Conservation (phyloP, 345 rosid species). For the Pseudoturritis turrita region DNA sequence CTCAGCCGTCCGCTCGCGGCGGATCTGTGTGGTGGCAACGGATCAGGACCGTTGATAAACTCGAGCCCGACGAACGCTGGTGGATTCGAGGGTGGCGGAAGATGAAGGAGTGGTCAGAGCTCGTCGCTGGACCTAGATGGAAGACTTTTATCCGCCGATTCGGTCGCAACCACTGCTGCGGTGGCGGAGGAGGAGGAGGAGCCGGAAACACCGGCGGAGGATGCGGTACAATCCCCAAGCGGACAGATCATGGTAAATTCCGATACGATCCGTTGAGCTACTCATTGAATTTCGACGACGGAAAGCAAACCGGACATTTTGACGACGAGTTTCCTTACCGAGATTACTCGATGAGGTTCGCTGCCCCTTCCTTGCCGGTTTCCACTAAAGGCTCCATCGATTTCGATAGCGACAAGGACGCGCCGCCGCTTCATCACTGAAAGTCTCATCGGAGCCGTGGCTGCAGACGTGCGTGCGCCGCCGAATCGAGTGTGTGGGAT, state of each 20-base stretch:
- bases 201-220: neutral
- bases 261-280: conserved; percentile 76
- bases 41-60: conserved; percentile 20
- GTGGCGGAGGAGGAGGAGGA: neutral
- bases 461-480: no score
- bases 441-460: no score
- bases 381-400: conserved; percentile 39
- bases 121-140: conserved; percentile 43
- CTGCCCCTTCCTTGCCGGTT: conserved; percentile 31
- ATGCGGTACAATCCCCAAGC: neutral
- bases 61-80: conserved; percentile 16
- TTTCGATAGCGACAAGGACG: conserved; percentile 33
- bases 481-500: no score
- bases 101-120: conserved; percentile 47
- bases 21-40: conserved; percentile 42
- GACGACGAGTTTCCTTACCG: conserved; percentile 33
- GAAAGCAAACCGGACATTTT: conserved; percentile 27
- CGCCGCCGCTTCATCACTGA: no score
- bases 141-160: conserved; percentile 44
- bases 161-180: conserved; percentile 6
- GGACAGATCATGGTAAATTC: conserved; percentile 35
- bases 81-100: conserved; percentile 39
- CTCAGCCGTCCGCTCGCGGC: neutral
- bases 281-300: conserved; percentile 76
- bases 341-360: conserved; percentile 45